Percentiles rank a stretch among this genome's conserved stretches.
Evolutionary conservation across 371 early-diverging fungal genomes (phyloP).

Genomic region (Phascolomyces articulosus): DNA sequence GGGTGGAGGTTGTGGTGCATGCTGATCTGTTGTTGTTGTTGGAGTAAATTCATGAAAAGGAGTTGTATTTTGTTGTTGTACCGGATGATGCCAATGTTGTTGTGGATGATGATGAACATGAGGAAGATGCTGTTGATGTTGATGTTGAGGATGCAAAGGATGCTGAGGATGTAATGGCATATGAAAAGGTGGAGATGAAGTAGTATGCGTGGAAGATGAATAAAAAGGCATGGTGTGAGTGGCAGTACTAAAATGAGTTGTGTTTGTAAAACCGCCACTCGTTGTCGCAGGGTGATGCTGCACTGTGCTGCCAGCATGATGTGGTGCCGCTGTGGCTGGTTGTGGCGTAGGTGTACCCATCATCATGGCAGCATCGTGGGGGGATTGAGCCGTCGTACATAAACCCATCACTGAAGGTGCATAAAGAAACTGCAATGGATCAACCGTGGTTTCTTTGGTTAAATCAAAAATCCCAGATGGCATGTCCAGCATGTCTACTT

Average conservation of each 20-base stretch:
- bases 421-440: background rate
- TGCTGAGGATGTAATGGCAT: slow-evolving; percentile 1
- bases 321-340: background rate
- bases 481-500: slow-evolving; percentile 7
- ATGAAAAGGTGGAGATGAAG: slow-evolving; percentile 5
- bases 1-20: too few species aligned
- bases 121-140: slow-evolving; percentile 9
- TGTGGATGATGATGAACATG: background rate
- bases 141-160: slow-evolving; percentile 6
- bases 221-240: slow-evolving; percentile 1
- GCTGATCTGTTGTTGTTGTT: background rate
- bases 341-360: background rate
- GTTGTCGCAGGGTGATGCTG: background rate
- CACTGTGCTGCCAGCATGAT: too few species aligned
- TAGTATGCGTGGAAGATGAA: background rate
- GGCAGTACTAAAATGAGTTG: background rate
- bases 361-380: background rate
- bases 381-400: background rate
- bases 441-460: background rate
- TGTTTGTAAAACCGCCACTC: slow-evolving; percentile 1
- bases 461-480: background rate
- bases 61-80: background rate
- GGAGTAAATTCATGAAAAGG: background rate
- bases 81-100: background rate
- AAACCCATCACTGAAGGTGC: background rate